Evolutionary conservation across 148 eudicot species (phyloP).

Genomic region (Camellia granthamiana): DNA sequence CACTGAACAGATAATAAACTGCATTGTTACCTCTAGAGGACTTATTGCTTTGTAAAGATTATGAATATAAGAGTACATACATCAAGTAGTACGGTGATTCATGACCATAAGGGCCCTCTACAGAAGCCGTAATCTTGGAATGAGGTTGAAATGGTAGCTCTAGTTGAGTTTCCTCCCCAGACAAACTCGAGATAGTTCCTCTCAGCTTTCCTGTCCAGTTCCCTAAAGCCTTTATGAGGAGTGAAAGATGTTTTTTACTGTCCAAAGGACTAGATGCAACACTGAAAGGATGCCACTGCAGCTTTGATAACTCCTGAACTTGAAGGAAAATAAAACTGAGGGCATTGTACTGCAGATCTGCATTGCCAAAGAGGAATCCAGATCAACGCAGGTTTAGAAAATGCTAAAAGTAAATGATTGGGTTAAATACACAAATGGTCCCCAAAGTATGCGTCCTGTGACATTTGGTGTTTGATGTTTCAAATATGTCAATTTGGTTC

Average conservation of each 20-base stretch:
- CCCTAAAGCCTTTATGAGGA: constrained; percentile 63
- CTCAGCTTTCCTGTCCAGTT: constrained; percentile 56
- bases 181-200: constrained; percentile 28
- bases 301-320: constrained; percentile 60
- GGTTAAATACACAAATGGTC: too few relatives aligned
- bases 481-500: too few relatives aligned
- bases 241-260: constrained; percentile 53
- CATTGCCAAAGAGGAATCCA: constrained; percentile 13
- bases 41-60: neutral
- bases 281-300: constrained; percentile 81
- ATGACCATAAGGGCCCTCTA: constrained; percentile 80
- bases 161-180: constrained; percentile 27
- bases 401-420: neutral
- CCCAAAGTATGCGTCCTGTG: too few relatives aligned
- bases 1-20: neutral
- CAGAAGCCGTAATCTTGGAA: constrained; percentile 50
- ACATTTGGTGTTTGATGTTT: too few relatives aligned
- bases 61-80: constrained; percentile 27
- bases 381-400: neutral
- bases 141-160: constrained; percentile 29
- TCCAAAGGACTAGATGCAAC: constrained; percentile 69
- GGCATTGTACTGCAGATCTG: constrained; percentile 65
- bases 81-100: constrained; percentile 64
- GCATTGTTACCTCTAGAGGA: neutral
- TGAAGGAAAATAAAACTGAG: constrained; percentile 65